A percentile compares a stretch with the other conserved stretches of the same genome.
These are phyloP conservation scores for Candida lessepsii DNA, from an alignment of 805 yeast genomes.

Conservation along the genomic window DNA sequence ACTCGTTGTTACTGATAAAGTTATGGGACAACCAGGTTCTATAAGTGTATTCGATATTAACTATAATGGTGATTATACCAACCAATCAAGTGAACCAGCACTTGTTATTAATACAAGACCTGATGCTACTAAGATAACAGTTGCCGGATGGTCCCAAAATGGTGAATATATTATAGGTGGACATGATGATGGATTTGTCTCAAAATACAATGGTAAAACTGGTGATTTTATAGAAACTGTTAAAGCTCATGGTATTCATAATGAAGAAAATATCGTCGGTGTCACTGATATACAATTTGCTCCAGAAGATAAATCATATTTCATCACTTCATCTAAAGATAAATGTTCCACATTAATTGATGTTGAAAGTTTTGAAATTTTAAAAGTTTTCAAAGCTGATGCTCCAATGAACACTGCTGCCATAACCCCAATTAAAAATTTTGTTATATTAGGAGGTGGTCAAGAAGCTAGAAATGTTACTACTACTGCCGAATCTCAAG, in stretches of 20 bases:
- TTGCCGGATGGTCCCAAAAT: slow-evolving; percentile 84
- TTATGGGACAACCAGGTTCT: slow-evolving; percentile 85
- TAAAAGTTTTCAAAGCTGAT: slow-evolving; percentile 80
- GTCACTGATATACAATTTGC: slow-evolving; percentile 91
- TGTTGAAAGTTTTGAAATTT: slow-evolving; percentile 66
- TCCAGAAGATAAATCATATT: slow-evolving; percentile 75
- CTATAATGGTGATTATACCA: slow-evolving; percentile 16
- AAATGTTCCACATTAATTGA: slow-evolving; percentile 77
- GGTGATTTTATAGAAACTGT: slow-evolving; percentile 65
- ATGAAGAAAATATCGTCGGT: slow-evolving; percentile 39
- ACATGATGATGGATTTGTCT: slow-evolving; percentile 80
- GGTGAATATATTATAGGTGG: slow-evolving; percentile 78
- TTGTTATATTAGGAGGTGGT: slow-evolving; percentile 96
- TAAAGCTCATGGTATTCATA: slow-evolving; percentile 69
- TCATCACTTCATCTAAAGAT: slow-evolving; percentile 91
- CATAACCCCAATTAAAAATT: slow-evolving; percentile 89
- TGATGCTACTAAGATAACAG: slow-evolving; percentile 61
- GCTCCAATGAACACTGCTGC: slow-evolving; percentile 96
- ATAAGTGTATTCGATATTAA: slow-evolving; percentile 66
- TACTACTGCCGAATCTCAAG: slow-evolving; percentile 90
- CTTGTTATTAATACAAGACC: slow-evolving; percentile 60
- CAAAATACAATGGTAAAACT: slow-evolving; percentile 73
- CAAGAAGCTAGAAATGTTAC: slow-evolving; percentile 98
- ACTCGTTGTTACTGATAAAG: slow-evolving; percentile 82
- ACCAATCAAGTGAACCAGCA: slow-evolving; percentile 54